These are phyloP conservation scores for Globisporangium cystogenes DNA, from an alignment of 352 stramenopile species.

Conservation along the genomic window DNA sequence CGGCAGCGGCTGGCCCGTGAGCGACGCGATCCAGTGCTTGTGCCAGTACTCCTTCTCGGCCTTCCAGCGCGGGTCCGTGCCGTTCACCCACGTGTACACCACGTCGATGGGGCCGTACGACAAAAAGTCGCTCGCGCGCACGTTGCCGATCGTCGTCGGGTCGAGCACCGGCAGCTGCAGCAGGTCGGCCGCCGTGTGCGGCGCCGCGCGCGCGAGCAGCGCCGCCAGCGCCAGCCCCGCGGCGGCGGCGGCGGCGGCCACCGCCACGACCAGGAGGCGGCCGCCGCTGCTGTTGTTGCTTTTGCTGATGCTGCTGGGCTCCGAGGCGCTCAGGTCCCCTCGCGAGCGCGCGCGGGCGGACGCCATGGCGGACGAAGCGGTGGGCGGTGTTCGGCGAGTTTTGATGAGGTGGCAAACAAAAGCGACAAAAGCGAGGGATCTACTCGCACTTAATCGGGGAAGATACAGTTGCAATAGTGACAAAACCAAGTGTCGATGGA, in stretches of 20 bases:
- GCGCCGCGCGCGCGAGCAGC: slow-evolving; percentile 6
- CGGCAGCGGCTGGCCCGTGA: slow-evolving; percentile 75
- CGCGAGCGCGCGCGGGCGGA: slow-evolving; percentile 14
- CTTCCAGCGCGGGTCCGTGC: slow-evolving; percentile 91
- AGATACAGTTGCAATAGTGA: too few relatives aligned
- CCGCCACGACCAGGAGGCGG: neutral
- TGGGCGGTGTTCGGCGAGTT: neutral
- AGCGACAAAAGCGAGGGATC: too few relatives aligned
- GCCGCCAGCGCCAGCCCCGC: slow-evolving; percentile 8
- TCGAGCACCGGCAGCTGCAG: slow-evolving; percentile 9
- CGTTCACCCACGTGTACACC: slow-evolving; percentile 97
- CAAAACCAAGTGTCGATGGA: too few relatives aligned
- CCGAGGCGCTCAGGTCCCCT: neutral
- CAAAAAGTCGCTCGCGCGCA: slow-evolving; percentile 44
- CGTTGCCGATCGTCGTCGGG: slow-evolving; percentile 56
- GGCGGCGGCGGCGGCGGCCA: neutral
- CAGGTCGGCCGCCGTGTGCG: slow-evolving; percentile 2
- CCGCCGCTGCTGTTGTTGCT: neutral
- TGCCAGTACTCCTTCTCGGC: slow-evolving; percentile 86
- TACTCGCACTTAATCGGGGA: too few relatives aligned
- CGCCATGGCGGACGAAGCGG: slow-evolving; percentile 5
- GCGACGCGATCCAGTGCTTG: slow-evolving; percentile 82
- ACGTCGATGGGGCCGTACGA: slow-evolving; percentile 90
- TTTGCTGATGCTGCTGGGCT: neutral
- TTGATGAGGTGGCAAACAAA: slow-evolving; percentile 1